phyloP scores from a whole-genome alignment of 2,329 filamentous ascomycete genomes.

The Aspergillus texensis region DNA sequence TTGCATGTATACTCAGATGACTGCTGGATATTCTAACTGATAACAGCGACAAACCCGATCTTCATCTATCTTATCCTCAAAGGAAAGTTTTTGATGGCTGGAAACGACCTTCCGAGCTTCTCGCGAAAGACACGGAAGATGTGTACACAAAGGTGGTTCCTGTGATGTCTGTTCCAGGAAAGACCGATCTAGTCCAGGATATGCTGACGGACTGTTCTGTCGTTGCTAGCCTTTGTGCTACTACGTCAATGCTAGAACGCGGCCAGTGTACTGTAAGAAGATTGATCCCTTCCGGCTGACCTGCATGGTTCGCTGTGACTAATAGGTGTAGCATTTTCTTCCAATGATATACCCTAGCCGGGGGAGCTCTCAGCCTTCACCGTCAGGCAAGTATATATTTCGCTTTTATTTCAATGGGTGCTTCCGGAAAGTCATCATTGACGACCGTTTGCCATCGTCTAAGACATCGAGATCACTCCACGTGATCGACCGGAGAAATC shows the following conservation, averaged over 20 bases:
- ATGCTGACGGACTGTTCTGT: slow-evolving; percentile 96
- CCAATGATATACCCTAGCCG: slow-evolving; percentile 78
- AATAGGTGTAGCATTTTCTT: slow-evolving; percentile 62
- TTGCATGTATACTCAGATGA: slow-evolving; percentile 8
- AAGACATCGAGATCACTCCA: slow-evolving; percentile 76
- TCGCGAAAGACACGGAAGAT: slow-evolving; percentile 47
- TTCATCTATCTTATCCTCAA: slow-evolving; percentile 76
- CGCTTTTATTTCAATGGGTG: slow-evolving; percentile 96
- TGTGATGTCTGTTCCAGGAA: slow-evolving; percentile 60
- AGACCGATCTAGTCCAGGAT: slow-evolving; percentile 88
- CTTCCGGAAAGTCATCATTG: slow-evolving; percentile 81
- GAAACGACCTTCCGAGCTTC: slow-evolving; percentile 73
- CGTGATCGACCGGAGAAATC: slow-evolving; percentile 83
- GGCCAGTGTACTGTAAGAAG: slow-evolving; percentile 66
- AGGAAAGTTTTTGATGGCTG: slow-evolving; percentile 77
- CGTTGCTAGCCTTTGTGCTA: slow-evolving; percentile 89
- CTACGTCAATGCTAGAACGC: slow-evolving; percentile 68
- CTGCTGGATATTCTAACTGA: slow-evolving; percentile 23
- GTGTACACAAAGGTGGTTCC: slow-evolving; percentile 32
- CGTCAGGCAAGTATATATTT: slow-evolving; percentile 86
- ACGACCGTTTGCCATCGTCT: slow-evolving; percentile 81
- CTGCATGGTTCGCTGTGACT: background rate
- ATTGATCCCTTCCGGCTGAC: background rate
- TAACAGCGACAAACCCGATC: slow-evolving; percentile 66
- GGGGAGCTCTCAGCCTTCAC: slow-evolving; percentile 64